Evolutionary conservation across 108 stramenopile genomes (phyloP).

Genomic region (Cylindrotheca closterium): DNA sequence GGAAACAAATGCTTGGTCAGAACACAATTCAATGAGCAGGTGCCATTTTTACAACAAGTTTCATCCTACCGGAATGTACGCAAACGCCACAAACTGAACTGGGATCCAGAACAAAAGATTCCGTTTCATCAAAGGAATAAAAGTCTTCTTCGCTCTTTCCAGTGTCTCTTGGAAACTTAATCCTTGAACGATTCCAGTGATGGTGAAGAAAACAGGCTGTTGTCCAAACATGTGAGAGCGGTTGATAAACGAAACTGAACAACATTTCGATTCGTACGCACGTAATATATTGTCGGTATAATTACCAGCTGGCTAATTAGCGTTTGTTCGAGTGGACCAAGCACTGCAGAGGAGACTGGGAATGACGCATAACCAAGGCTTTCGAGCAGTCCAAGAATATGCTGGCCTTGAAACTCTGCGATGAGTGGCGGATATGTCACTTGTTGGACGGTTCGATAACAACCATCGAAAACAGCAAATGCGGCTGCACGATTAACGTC

Average conservation of each 20-base stretch:
- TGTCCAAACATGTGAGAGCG: too few species aligned
- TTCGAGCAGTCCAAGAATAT: constrained; percentile 1
- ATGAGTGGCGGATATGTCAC: constrained; percentile 35
- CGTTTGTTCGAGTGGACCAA: constrained; percentile 4
- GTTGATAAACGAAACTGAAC: too few species aligned
- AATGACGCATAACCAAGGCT: background rate
- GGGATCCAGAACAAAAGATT: constrained; percentile 69
- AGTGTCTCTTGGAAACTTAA: constrained; percentile 30
- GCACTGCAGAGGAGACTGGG: background rate
- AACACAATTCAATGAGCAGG: too few species aligned
- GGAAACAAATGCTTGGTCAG: too few species aligned
- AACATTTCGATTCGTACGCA: too few species aligned
- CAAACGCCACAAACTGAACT: constrained; percentile 57
- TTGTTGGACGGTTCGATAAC: constrained; percentile 49
- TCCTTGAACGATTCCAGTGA: constrained; percentile 55
- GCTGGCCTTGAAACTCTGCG: constrained; percentile 34
- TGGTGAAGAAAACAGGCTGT: constrained; percentile 63
- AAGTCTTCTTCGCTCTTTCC: constrained; percentile 44
- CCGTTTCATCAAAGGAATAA: constrained; percentile 48
- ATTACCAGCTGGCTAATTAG: constrained; percentile 29
- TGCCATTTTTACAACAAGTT: too few species aligned
- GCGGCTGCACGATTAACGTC: constrained; percentile 37
- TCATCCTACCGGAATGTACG: constrained; percentile 37
- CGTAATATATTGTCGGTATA: background rate
- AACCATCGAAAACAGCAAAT: constrained; percentile 54